phyloP scores from a whole-genome alignment of 208 protist species.

The Crithidia brevicula region DNA sequence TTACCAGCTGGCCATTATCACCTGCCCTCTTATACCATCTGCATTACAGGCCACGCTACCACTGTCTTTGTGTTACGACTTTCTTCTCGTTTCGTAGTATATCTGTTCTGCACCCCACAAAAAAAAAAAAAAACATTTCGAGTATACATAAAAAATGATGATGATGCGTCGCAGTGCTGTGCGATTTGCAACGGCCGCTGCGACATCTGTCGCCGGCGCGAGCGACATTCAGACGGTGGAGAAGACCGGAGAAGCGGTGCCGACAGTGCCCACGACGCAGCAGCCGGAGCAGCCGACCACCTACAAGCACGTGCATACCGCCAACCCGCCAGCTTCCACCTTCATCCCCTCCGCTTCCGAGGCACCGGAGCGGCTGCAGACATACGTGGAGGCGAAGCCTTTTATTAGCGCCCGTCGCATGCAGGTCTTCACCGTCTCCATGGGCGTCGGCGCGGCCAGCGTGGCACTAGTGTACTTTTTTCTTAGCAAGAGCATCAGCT shows the following conservation, averaged over 20 bases:
- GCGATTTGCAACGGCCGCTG: conserved; percentile 12
- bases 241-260: not conserved
- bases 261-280: not conserved
- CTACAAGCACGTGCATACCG: conserved; percentile 30
- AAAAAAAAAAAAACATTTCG: not conserved
- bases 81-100: not conserved
- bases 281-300: not conserved
- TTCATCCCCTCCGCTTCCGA: conserved; percentile 61
- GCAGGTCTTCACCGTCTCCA: conserved; percentile 72
- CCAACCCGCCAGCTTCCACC: conserved; percentile 14
- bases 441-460: conserved; percentile 61
- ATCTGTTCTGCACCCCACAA: not conserved
- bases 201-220: not conserved
- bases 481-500: conserved; percentile 73
- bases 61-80: no score
- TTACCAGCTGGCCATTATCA: no score
- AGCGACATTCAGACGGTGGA: not conserved
- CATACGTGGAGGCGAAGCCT: conserved; percentile 81
- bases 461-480: conserved; percentile 73
- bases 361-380: conserved; percentile 70
- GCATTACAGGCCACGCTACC: no score
- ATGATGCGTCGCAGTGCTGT: conserved; percentile 24
- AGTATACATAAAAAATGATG: not conserved
- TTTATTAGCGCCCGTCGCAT: conserved; percentile 72
- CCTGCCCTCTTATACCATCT: no score